A percentile compares a stretch with the other conserved stretches of the same genome.
phyloP scores from a whole-genome alignment of 108 stramenopile species.

The Stephanodiscus triporus region DNA sequence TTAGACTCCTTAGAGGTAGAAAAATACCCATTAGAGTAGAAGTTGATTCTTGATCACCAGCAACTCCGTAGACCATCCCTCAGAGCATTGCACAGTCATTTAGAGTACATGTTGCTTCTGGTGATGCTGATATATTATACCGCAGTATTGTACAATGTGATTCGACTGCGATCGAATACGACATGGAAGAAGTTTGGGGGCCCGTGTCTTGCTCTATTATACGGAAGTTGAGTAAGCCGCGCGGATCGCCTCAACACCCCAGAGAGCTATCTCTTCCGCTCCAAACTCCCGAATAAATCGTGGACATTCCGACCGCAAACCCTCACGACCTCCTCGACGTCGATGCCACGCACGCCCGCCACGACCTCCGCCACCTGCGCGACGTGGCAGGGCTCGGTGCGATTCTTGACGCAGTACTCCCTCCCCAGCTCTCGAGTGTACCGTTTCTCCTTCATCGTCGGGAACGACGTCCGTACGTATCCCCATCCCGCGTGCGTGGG shows the following conservation, averaged over 20 bases:
- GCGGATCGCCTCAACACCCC: background rate
- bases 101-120: no score
- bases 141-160: no score
- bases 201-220: no score
- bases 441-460: conserved; percentile 81
- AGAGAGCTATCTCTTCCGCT: conserved; percentile 5
- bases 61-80: no score
- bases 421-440: conserved; percentile 45
- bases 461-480: conserved; percentile 69
- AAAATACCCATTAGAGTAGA: no score
- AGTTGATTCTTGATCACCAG: no score
- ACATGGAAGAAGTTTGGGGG: no score
- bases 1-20: no score
- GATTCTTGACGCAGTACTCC: conserved; percentile 80
- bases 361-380: conserved; percentile 88
- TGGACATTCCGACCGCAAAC: conserved; percentile 67
- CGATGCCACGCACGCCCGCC: conserved; percentile 67
- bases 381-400: conserved; percentile 90
- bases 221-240: background rate
- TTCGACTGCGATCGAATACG: no score
- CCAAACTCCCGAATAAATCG: conserved; percentile 58
- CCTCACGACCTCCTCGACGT: conserved; percentile 64
- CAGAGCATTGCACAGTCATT: no score
- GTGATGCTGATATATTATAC: no score
- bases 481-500: conserved; percentile 77